Percentiles rank a stretch among this genome's conserved stretches.
Evolutionary conservation across 2,329 filamentous ascomycete genomes (phyloP).

Genomic region (Xylariaceae sp.): DNA sequence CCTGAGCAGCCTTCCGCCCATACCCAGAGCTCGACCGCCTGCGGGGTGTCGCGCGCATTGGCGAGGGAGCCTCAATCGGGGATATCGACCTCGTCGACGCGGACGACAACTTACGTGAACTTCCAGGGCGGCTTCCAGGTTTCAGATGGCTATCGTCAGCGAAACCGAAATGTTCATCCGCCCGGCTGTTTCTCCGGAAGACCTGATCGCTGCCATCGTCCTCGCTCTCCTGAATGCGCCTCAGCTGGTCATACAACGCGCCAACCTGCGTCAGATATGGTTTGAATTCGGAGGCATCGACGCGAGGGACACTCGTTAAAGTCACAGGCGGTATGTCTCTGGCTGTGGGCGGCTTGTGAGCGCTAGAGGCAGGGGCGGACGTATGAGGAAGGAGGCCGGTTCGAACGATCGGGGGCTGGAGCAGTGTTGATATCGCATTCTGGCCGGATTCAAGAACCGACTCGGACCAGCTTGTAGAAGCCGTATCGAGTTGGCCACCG

Average conservation of each 20-base stretch:
- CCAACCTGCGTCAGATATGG: constrained; percentile 83
- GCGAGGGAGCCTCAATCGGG: constrained; percentile 42
- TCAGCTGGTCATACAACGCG: constrained; percentile 82
- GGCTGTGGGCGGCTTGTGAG: constrained; percentile 77
- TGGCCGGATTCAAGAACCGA: constrained; percentile 69
- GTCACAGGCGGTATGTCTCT: constrained; percentile 91
- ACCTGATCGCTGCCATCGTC: constrained; percentile 51
- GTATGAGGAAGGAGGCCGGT: constrained; percentile 82
- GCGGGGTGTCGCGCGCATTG: constrained; percentile 17
- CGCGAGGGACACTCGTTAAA: constrained; percentile 78
- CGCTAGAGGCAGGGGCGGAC: constrained; percentile 61
- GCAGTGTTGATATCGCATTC: constrained; percentile 93
- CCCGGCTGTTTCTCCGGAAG: constrained; percentile 34
- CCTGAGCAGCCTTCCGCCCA: constrained; percentile 59
- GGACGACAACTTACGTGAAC: constrained; percentile 36
- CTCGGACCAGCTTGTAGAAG: constrained; percentile 49
- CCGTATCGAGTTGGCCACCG: constrained; percentile 74
- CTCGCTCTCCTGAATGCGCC: constrained; percentile 73
- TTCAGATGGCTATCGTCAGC: constrained; percentile 43
- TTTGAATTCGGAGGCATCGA: constrained; percentile 76
- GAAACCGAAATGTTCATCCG: constrained; percentile 34
- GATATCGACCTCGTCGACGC: constrained; percentile 47
- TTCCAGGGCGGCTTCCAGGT: constrained; percentile 36
- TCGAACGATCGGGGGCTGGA: constrained; percentile 84
- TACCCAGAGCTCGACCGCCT: constrained; percentile 44